phyloP scores from a whole-genome alignment of 1,284 basidiomycete genomes.

The Fistulina hepatica region DNA sequence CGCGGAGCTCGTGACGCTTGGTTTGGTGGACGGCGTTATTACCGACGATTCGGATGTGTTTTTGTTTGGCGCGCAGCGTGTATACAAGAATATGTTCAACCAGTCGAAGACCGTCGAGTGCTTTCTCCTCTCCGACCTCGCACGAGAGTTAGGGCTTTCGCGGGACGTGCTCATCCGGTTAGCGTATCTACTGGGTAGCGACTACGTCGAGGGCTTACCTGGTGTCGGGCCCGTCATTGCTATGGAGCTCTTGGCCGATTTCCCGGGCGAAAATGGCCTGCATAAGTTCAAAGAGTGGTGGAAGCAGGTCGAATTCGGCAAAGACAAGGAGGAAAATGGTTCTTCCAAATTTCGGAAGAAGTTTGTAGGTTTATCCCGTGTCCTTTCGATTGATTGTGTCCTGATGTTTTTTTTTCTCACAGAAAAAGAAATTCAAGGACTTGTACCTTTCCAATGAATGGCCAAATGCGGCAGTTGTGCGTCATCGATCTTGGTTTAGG shows the following conservation, averaged over 20 bases:
- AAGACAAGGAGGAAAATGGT: slow-evolving; percentile 66
- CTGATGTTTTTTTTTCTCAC: slow-evolving; percentile 9
- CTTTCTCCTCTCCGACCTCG: slow-evolving; percentile 78
- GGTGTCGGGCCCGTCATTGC: slow-evolving; percentile 95
- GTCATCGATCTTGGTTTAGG: slow-evolving; percentile 19
- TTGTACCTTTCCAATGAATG: slow-evolving; percentile 75
- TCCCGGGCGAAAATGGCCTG: slow-evolving; percentile 76
- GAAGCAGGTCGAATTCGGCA: slow-evolving; percentile 85
- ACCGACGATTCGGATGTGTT: slow-evolving; percentile 99
- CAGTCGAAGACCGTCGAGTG: slow-evolving; percentile 98
- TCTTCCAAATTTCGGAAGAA: slow-evolving; percentile 67
- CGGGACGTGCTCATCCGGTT: slow-evolving; percentile 81
- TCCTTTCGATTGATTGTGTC: neutral
- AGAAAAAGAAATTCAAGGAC: slow-evolving; percentile 87
- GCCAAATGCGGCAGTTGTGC: slow-evolving; percentile 83
- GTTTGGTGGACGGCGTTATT: slow-evolving; percentile 93
- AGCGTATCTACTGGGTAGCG: slow-evolving; percentile 91
- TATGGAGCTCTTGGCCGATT: slow-evolving; percentile 90
- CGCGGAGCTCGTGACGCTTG: slow-evolving; percentile 77
- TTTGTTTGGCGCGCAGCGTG: slow-evolving; percentile 86
- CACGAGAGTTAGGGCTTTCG: slow-evolving; percentile 82
- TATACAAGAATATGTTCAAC: slow-evolving; percentile 99
- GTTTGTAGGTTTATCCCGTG: slow-evolving; percentile 53
- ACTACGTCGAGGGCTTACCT: slow-evolving; percentile 94
- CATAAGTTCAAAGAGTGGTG: slow-evolving; percentile 92